Evolutionary conservation across 2,329 filamentous ascomycete genomes (phyloP), one percentile per base, ranked within the genome.

Genomic region (Calycina marina): DNA sequence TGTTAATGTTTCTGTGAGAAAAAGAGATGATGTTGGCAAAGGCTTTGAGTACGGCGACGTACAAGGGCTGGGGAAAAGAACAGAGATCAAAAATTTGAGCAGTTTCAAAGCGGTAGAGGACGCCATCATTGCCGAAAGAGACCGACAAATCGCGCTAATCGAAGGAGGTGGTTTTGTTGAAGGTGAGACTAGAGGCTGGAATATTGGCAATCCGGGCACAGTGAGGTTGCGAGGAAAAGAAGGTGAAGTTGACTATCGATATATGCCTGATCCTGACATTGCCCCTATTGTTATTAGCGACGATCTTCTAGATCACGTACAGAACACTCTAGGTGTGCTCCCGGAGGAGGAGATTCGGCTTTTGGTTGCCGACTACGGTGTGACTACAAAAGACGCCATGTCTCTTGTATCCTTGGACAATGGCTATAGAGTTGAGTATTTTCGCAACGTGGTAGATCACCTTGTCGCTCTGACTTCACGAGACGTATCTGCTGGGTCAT

Each of bases 231-330:
- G 90, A 47, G 84, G 84, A 15, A 98, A 98, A 55, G 90, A 96
- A 55, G 90, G 90, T 29, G 88, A 93, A 51, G 85, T 96, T 4
- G 90, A 98, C 55, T 98, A 98, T 56, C 69, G 90, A 25, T 98
- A 98, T 52, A 96, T 98, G 88, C 88, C 90, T 0, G 90, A 98
- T 53, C 83, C 90, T 4, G 90, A 98, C 51, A 65, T 98, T 10
- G 68, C 72, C 0, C 84, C 90, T 2, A 63, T 98, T 2, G 52
- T 85, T 2, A 78, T 98, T 38, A 75, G 74, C 5, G 51, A 65
- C 2, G 74, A 81, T 36, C 62, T 96, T 1, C 60, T 94, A 4
- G 50, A 63, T 4, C 63, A 76, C 40, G 61, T 96, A 10, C 58
- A 56, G 13, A 44, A 56, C 1, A 77, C 66, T 0, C 58, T 93